Base-by-base conservation (phyloP, 768 basidiomycete genomes). In the Cyathus striatus region DNA sequence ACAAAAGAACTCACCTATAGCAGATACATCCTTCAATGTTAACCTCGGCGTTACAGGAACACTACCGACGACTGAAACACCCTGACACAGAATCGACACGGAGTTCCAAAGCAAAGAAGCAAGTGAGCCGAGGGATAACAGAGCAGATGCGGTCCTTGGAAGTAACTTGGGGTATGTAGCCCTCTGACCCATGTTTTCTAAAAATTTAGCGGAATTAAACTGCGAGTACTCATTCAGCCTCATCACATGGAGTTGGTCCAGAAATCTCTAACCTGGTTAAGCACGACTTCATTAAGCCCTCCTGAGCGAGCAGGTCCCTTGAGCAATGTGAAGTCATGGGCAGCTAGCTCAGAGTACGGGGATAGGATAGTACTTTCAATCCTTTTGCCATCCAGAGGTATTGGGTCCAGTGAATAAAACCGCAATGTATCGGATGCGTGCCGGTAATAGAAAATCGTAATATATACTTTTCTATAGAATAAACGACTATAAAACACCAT, bases 391-490 rank as follows among this genome's bases (percentile, higher is more conserved):
- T 61, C 48, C 27, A 62, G 56, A 10, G 53, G 46, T 7, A 68
- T 54, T 3, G 62, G 57, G 38, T 72, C 65, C 17, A 85, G 57
- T 0, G 78, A 61, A 51, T 89, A 82, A 49, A 83, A 87, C n/a
- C 84, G 74, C 45, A 87, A 63, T 3, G 79, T 76, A 5, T 62
- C 58, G 14, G 66, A 59, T n/a, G 68, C 56, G 27, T 84, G 82
- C 10, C 77, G 73, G 35, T 61, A 57, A 54, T 83, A 87, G 40
- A 70, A 64, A 27, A 82, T 65, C 26, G 77, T 23, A 44, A 44
- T 56, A 47, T 51, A 58, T 5, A 32, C 26, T 24, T 43, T 46
- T 41, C 41, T 43, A 43, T 33, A 25, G 36, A 34, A 16, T 23
- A n/a, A 23, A 23, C 23, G 25, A 23, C n/a, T n/a, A 46, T 17